These are phyloP conservation scores for Fusarium papillatum DNA, from an alignment of 2,329 filamentous ascomycete genomes.

Conservation along the genomic window DNA sequence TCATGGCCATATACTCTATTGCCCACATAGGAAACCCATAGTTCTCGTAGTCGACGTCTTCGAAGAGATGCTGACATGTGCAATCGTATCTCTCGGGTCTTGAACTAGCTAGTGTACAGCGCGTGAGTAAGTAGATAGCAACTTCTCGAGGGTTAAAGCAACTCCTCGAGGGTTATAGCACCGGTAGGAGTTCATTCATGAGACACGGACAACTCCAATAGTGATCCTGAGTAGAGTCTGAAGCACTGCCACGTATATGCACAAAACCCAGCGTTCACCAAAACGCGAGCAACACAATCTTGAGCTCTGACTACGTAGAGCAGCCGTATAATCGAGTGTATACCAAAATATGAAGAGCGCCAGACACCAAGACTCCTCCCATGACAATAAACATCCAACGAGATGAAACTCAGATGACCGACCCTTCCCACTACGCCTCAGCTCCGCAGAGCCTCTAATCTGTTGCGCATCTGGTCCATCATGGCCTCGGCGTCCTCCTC, in stretches of 20 bases:
- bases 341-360: constrained; percentile 33
- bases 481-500: constrained; percentile 90
- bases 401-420: constrained; percentile 6
- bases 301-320: neutral
- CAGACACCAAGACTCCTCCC: constrained; percentile 38
- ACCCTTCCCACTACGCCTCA: constrained; percentile 51
- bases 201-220: neutral
- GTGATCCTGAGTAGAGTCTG: neutral
- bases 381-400: constrained; percentile 30
- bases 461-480: constrained; percentile 93
- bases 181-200: neutral
- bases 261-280: neutral
- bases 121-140: neutral
- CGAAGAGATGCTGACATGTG: neutral
- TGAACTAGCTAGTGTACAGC: too few species aligned
- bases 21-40: neutral
- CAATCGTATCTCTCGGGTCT: neutral
- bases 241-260: constrained; percentile 6
- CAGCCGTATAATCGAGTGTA: constrained; percentile 26
- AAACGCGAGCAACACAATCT: neutral
- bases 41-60: too few species aligned
- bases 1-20: neutral
- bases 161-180: neutral
- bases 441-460: constrained; percentile 92
- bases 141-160: too few species aligned